Percentiles rank a stretch among this genome's conserved stretches.
These are phyloP conservation scores for Psilocybe subaeruginosa DNA, from an alignment of 768 basidiomycete species.

Conservation along the genomic window DNA sequence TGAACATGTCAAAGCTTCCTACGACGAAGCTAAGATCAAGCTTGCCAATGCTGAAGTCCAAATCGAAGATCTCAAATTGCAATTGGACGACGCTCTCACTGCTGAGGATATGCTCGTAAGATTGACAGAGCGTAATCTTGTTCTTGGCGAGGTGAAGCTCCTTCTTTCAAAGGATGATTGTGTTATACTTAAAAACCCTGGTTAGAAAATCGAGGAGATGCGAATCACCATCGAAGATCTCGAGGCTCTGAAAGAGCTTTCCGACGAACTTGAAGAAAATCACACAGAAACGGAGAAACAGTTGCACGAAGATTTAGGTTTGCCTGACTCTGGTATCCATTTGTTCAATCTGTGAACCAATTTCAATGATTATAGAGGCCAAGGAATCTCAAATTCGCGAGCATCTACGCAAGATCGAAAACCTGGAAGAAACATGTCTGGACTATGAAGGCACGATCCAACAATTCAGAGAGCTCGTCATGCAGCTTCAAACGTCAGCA, in stretches of 20 bases:
- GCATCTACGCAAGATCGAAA: conserved; percentile 61
- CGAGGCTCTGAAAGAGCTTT: conserved; percentile 93
- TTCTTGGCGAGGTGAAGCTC: conserved; percentile 76
- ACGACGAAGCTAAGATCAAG: conserved; percentile 79
- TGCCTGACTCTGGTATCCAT: conserved; percentile 18
- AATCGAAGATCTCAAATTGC: conserved; percentile 91
- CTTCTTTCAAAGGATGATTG: not conserved
- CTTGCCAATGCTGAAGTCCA: conserved; percentile 88
- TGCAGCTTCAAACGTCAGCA: conserved; percentile 75
- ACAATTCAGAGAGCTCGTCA: conserved; percentile 92
- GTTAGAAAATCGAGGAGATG: conserved; percentile 97
- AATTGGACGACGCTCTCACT: conserved; percentile 93
- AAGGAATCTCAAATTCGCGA: conserved; percentile 77
- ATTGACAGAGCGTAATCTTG: conserved; percentile 91
- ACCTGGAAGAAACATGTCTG: conserved; percentile 76
- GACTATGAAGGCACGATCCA: conserved; percentile 88
- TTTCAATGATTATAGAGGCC: conserved; percentile 43
- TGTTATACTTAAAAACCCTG: not conserved
- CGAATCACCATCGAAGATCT: conserved; percentile 94
- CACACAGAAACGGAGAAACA: conserved; percentile 93
- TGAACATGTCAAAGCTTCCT: conserved; percentile 54
- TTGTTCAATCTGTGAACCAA: not conserved
- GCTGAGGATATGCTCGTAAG: conserved; percentile 97
- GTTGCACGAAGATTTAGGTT: conserved; percentile 88
- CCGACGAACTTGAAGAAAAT: conserved; percentile 96